Conservation (phyloP, 2,329 filamentous ascomycete species). For the Trichophyton mentagrophytes region DNA sequence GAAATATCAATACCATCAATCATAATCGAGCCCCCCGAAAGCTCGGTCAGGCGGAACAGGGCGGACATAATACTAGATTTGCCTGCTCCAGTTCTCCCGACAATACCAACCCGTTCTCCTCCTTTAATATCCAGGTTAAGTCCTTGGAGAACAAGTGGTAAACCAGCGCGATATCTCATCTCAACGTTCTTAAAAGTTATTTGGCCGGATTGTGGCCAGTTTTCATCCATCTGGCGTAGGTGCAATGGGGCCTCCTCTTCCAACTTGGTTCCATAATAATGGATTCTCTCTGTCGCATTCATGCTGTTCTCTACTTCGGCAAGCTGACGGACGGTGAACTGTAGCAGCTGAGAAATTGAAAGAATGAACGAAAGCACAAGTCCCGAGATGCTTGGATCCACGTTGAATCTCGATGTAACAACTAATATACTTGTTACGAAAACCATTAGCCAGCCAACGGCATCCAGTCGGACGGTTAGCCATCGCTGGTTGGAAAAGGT, state of each 20-base stretch:
- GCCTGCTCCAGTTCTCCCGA: conserved; percentile 34
- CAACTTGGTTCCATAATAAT: conserved; percentile 76
- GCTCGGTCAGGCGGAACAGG: conserved; percentile 33
- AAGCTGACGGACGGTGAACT: conserved; percentile 85
- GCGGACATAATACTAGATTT: conserved; percentile 37
- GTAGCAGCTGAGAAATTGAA: conserved; percentile 85
- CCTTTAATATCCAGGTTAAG: conserved; percentile 39
- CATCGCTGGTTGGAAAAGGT: conserved; percentile 94
- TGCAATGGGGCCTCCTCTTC: conserved; percentile 82
- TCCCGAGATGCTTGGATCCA: conserved; percentile 72
- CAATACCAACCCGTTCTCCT: conserved; percentile 38
- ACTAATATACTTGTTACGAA: conserved; percentile 83
- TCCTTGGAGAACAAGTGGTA: conserved; percentile 61
- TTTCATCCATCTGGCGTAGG: conserved; percentile 53
- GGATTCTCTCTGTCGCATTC: conserved; percentile 86
- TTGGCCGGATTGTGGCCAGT: conserved; percentile 79
- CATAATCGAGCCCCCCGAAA: conserved; percentile 29
- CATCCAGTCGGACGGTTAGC: conserved; percentile 73
- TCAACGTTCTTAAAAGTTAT: conserved; percentile 62
- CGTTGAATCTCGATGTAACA: conserved; percentile 76
- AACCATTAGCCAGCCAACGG: conserved; percentile 71
- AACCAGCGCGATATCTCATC: conserved; percentile 62
- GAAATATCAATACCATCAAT: conserved; percentile 35
- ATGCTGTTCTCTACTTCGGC: conserved; percentile 96
- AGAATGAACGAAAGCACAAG: conserved; percentile 89